These are phyloP conservation scores for Paecilomyces variotii DNA, from an alignment of 2,329 filamentous ascomycete genomes.

Conservation along the genomic window DNA sequence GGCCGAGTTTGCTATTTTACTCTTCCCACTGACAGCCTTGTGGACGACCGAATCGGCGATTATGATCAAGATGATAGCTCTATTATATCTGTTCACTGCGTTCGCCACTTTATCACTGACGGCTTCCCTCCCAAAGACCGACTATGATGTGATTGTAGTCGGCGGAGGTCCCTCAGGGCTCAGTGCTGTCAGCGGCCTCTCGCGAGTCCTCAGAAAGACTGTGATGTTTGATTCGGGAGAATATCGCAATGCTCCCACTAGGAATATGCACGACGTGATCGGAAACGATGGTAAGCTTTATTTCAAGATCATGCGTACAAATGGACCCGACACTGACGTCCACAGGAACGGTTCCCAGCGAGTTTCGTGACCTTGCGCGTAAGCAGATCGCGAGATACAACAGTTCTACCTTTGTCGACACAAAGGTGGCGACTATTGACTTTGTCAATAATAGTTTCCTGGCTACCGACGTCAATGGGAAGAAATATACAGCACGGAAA, in stretches of 20 bases:
- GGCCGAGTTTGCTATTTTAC: too few species aligned
- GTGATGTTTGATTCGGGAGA: constrained; percentile 51
- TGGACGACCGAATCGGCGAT: too few species aligned
- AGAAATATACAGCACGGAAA: constrained; percentile 42
- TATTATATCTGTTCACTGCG: too few species aligned
- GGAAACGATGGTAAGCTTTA: constrained; percentile 47
- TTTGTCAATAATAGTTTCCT: constrained; percentile 37
- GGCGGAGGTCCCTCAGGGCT: constrained; percentile 53
- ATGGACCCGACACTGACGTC: constrained; percentile 2
- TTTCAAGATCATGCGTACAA: background rate
- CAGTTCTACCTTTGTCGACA: constrained; percentile 43
- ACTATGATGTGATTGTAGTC: constrained; percentile 50
- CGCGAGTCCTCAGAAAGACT: constrained; percentile 48
- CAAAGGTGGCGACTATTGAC: constrained; percentile 39
- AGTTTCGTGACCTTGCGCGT: constrained; percentile 48
- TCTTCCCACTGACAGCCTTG: too few species aligned
- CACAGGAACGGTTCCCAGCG: constrained; percentile 46
- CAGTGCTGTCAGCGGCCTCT: constrained; percentile 48
- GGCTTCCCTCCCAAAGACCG: constrained; percentile 9
- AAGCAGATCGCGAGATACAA: constrained; percentile 45
- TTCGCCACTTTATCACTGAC: background rate
- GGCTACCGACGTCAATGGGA: constrained; percentile 29
- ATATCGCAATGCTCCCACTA: constrained; percentile 50
- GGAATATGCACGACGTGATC: constrained; percentile 55
- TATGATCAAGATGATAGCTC: too few species aligned